A percentile compares a stretch with the other conserved stretches of the same genome.
Evolutionary conservation across 139 green algal species (phyloP).

Genomic region (Penium margaritaceum): DNA sequence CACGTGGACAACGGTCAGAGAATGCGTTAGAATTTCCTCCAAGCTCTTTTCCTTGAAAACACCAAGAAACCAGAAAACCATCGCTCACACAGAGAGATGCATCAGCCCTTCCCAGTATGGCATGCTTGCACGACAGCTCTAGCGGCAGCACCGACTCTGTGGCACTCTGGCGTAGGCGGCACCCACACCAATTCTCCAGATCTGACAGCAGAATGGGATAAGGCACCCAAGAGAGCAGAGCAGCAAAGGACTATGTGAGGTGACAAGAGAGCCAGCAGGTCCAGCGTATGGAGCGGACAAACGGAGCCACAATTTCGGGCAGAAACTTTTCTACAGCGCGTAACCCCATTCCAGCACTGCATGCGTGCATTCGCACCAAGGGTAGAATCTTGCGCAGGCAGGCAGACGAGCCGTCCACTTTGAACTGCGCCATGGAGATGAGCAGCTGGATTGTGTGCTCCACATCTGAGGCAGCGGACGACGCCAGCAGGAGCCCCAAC

Average conservation of each 20-base stretch:
- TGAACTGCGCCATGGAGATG: conserved; percentile 61
- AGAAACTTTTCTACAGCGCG: background rate
- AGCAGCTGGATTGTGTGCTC: conserved; percentile 69
- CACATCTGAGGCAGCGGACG: conserved; percentile 54
- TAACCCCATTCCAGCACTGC: background rate
- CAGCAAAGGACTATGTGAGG: background rate
- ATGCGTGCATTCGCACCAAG: conserved; percentile 13
- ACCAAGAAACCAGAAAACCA: background rate
- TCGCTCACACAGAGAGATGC: no score
- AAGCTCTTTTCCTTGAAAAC: background rate
- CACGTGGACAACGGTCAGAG: background rate
- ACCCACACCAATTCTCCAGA: no score
- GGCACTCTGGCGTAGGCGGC: no score
- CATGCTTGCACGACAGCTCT: no score
- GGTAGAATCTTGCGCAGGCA: conserved; percentile 62
- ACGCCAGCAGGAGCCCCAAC: conserved; percentile 65
- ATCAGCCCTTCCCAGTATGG: no score
- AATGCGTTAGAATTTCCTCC: background rate
- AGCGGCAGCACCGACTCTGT: no score
- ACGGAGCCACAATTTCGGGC: background rate
- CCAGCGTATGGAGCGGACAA: background rate
- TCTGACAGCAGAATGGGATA: background rate
- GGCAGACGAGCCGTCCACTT: conserved; percentile 45
- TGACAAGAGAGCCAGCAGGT: background rate
- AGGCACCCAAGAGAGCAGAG: background rate